Base-by-base conservation (phyloP, 108 stramenopile species). In the Nitzschia putrida region DNA sequence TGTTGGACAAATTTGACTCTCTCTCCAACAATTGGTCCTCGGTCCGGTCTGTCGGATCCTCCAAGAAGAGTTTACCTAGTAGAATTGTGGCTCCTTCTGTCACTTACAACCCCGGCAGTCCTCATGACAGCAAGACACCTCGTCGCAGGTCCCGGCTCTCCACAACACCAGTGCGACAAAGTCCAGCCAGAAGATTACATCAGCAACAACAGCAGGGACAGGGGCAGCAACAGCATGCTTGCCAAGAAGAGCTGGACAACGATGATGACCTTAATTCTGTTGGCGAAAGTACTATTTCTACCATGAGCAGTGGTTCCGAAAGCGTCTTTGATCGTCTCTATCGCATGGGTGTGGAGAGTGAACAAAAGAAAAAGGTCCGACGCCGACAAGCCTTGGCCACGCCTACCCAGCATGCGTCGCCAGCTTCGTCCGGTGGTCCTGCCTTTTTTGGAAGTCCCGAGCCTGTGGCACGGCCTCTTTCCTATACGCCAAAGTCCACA, bases 271-370 rank as follows among this genome's bases (percentile, higher is more conserved):
- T 67, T 21, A 7, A 26, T 34, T 67, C 58, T 20, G 25, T 67
- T 38, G 73, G 73, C 41, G 58, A 42, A 0, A 57, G 54, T 29
- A 66, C 66, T 11, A 66, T 67, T 37, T 74, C 73, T 6, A 74
- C 73, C 12, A 66, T 67, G 26, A 41, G 61, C 53, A 60, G 61
- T 52, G 52, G 40, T 16, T 14, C 61, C 8, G 73, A 74, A 52
- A 64, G 61, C n/a, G 73, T 74, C 11, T 74, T 74, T 37, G 73
- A 74, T 51, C 73, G 73, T 26, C 50, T 74, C 13, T 67, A 74
- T 34, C 53, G 67, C 9, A 63, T 63, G 61, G 61, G 61, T 5
- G 8, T 44, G 2, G 61, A 63, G 22, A 63, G 61, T 47, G 42
- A 41, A 18, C 38, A 63, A 45, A 63, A 45, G 61, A 63, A 25